phyloP scores from a whole-genome alignment of 305 asterid species.

The Lippia alba region DNA sequence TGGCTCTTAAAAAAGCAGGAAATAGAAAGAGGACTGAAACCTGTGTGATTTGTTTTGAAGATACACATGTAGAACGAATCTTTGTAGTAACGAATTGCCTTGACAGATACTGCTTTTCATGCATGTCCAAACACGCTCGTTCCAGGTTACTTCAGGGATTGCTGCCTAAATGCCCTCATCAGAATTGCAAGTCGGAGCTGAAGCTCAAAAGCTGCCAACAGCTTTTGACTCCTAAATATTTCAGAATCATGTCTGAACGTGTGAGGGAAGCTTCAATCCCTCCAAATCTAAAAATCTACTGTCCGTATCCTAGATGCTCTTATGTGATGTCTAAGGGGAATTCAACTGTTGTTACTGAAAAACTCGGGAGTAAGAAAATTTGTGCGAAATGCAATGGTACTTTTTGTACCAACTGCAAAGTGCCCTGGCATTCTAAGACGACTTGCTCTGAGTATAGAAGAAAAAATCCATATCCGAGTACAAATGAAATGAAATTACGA shows the following conservation, averaged over 20 bases:
- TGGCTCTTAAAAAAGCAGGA: conserved; percentile 42
- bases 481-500: conserved; percentile 54
- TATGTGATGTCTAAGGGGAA: conserved; percentile 42
- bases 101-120: conserved; percentile 60
- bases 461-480: conserved; percentile 34
- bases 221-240: conserved; percentile 56
- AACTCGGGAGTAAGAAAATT: conserved; percentile 17
- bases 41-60: conserved; percentile 67
- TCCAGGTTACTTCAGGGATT: conserved; percentile 61
- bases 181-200: conserved; percentile 48
- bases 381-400: conserved; percentile 53
- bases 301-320: conserved; percentile 67
- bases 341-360: neutral
- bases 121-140: conserved; percentile 64
- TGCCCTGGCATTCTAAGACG: conserved; percentile 62
- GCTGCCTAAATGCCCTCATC: conserved; percentile 65
- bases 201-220: conserved; percentile 51
- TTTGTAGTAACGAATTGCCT: conserved; percentile 48
- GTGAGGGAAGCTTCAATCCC: conserved; percentile 64
- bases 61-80: conserved; percentile 44
- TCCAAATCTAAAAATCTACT: conserved; percentile 50
- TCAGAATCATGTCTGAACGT: conserved; percentile 54
- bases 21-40: conserved; percentile 34
- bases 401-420: conserved; percentile 63
- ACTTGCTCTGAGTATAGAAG: conserved; percentile 40